Percentiles rank a stretch among this genome's conserved stretches.
phyloP scores from a whole-genome alignment of 202 grass and related monocot species.

The Hordeum pubiflorum region DNA sequence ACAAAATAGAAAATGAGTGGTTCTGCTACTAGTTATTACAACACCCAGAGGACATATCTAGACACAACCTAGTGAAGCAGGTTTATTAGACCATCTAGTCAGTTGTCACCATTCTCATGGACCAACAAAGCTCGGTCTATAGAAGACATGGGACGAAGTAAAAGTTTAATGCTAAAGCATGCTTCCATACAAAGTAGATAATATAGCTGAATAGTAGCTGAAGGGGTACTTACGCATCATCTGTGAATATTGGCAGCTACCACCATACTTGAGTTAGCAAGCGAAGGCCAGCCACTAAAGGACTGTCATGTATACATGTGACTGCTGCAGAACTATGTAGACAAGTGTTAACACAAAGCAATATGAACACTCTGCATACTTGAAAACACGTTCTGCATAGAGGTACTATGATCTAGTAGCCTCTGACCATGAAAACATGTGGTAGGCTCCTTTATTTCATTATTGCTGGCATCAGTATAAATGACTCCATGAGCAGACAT shows the following conservation, averaged over 20 bases:
- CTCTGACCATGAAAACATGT: slow-evolving; percentile 55
- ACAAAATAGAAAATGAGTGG: no score
- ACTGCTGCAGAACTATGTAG: slow-evolving; percentile 66
- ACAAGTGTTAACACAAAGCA: slow-evolving; percentile 64
- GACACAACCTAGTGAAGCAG: neutral
- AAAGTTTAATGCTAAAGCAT: neutral
- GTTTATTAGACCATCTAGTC: neutral
- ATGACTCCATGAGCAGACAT: slow-evolving; percentile 25
- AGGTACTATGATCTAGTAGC: slow-evolving; percentile 55
- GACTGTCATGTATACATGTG: slow-evolving; percentile 46
- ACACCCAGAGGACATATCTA: neutral
- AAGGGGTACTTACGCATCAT: slow-evolving; percentile 58
- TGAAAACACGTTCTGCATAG: slow-evolving; percentile 69
- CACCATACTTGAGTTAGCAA: slow-evolving; percentile 60
- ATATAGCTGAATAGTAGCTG: neutral
- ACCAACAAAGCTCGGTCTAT: neutral
- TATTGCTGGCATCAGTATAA: slow-evolving; percentile 20
- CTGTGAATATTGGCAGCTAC: slow-evolving; percentile 64
- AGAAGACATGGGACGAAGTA: neutral
- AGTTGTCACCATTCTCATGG: neutral
- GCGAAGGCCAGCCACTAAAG: slow-evolving; percentile 45
- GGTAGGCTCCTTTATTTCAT: slow-evolving; percentile 37
- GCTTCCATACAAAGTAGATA: slow-evolving; percentile 3
- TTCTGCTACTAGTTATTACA: neutral
- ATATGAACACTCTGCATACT: slow-evolving; percentile 68